Base-by-base conservation (phyloP, 2,329 filamentous ascomycete species). In the Nigrospora oryzae region DNA sequence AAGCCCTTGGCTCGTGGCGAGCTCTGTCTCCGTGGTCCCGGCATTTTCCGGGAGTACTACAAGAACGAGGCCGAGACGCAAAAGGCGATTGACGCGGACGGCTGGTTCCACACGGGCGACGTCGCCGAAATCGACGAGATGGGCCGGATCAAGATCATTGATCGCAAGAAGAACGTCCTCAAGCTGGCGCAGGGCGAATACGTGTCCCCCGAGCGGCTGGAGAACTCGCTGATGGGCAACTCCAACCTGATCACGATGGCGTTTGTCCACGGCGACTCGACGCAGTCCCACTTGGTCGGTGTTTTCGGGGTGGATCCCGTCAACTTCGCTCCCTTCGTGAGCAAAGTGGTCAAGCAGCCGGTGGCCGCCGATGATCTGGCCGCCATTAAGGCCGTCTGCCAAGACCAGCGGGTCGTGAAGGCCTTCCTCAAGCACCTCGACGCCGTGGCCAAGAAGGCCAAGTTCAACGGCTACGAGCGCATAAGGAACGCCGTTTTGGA, bases 141-240 rank as follows among this genome's bases (percentile, higher is more conserved):
- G 59, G 93, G 93, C 50, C 87, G 90, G 49, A 84, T 97, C 73
- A 83, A 80, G 66, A 95, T 98, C 65, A 84, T 98, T 57, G 93
- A 98, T 66, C 89, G 93, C 57, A 84, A 89, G 69, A 98, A 98
- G 84, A 97, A 97, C 67, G 88, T 98, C n/a, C 81, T 98, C 61
- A 98, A 98, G 77, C 80, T 98, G 45, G 84, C 91, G 0, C 93
- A 98, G 67, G 93, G 93, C 63, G 93, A 98, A 70, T 98, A 98
- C 68, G 89, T 98, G 58, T 95, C 90, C 1, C 93, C 93, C 13
- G 93, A 98, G 70, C 87, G 90, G 46, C 88, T 98, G 60, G 93
- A 98, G 73, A 96, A 95, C 63, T 85, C 95, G 33, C 94, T 90
- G 64, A 74, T 94, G 50, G 88, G 86, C 51, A 89, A 85, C 67